Percentiles rank a stretch among this genome's conserved stretches.
phyloP scores from a whole-genome alignment of 169 alveolate species.

The Plasmodium inui region DNA sequence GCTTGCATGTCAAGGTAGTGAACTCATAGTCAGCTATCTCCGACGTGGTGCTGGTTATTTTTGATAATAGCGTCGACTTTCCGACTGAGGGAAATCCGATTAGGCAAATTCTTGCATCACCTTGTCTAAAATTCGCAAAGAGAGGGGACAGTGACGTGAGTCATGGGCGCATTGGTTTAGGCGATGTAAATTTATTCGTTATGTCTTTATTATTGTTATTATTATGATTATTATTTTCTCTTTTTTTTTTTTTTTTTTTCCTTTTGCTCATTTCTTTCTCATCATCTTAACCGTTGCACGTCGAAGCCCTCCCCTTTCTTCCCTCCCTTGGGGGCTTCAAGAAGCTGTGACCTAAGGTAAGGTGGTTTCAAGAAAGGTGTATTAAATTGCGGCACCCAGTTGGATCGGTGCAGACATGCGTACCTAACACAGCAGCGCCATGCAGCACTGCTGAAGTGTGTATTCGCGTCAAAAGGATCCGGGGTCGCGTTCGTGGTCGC shows the following conservation, averaged over 20 bases:
- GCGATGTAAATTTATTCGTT: background rate
- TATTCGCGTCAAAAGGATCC: background rate
- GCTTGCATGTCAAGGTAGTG: conserved; percentile 99
- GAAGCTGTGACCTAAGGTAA: conserved; percentile 51
- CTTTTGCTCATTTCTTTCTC: background rate
- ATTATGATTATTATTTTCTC: background rate
- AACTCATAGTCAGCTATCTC: conserved; percentile 99
- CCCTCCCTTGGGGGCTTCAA: conserved; percentile 65
- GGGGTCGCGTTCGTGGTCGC: background rate
- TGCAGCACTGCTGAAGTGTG: background rate
- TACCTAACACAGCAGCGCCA: background rate
- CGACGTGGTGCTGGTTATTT: conserved; percentile 96
- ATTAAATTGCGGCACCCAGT: background rate
- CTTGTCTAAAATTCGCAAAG: conserved; percentile 83
- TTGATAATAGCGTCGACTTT: conserved; percentile 96
- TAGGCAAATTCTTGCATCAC: conserved; percentile 99
- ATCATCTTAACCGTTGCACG: conserved; percentile 64
- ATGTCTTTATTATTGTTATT: background rate
- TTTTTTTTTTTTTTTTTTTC: background rate
- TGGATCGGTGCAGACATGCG: background rate
- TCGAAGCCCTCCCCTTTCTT: conserved; percentile 75
- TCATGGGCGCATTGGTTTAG: background rate
- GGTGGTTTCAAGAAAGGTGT: background rate
- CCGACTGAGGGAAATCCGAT: conserved; percentile 99
- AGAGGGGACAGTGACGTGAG: background rate